Evolutionary conservation across 202 grass and related monocot species (phyloP).

Genomic region (Dendrocalamus latiflorus): DNA sequence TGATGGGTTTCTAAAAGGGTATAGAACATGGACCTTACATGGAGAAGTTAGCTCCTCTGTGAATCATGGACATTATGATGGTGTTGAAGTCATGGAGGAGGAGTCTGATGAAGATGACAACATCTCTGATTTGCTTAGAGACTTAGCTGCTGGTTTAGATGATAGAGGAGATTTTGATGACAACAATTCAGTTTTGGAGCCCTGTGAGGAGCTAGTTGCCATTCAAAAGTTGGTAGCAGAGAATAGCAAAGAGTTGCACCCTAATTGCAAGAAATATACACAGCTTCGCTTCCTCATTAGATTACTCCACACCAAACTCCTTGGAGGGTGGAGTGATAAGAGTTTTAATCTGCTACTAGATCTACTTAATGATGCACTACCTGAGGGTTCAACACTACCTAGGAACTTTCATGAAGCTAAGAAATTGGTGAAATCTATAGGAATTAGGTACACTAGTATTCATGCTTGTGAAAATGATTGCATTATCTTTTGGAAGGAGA

Average conservation of each 20-base stretch:
- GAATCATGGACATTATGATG: neutral
- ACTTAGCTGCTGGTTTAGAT: neutral
- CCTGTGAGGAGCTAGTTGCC: neutral
- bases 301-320: neutral
- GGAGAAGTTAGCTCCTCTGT: neutral
- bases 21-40: neutral
- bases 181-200: neutral
- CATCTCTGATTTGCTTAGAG: neutral
- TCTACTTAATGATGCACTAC: neutral
- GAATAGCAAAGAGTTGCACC: neutral
- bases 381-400: neutral
- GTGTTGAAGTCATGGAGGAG: neutral
- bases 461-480: neutral
- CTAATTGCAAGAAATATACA: neutral
- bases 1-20: neutral
- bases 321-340: neutral
- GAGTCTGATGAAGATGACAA: neutral
- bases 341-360: neutral
- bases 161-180: neutral
- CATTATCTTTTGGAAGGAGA: neutral
- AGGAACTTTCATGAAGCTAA: neutral
- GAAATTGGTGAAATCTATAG: neutral
- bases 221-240: neutral
- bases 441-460: neutral
- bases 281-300: neutral